Evolutionary conservation across 768 basidiomycete genomes (phyloP), one percentile per base, ranked within the genome.

Genomic region (Tulasnella sp.): DNA sequence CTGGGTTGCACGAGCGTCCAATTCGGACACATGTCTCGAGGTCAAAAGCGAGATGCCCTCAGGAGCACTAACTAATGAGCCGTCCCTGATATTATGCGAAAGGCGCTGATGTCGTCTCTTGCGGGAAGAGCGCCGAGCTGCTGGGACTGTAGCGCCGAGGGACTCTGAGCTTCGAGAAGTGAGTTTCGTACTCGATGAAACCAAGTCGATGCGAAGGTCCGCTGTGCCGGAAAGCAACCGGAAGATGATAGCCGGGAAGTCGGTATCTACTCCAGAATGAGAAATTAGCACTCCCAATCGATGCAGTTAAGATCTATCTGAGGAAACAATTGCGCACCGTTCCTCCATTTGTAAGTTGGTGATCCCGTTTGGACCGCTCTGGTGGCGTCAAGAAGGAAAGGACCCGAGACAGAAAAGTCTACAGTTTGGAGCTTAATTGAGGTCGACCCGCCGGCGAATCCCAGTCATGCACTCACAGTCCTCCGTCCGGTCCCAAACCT

Each of bases 401-500:
- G 69, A 4, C 16, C 14, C 22, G 69, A 9, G 11, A 14, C 6
- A 22, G 35, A 36, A 35, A 73, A 36, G 36, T 71, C 69, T 59
- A 59, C 22, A 9, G 65, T 2, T 29, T 12, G 59, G 26, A 59
- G 22, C 16, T 37, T 3, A 67, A 32, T 1, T 29, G n/a, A 59
- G 36, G 19, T 41, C 2, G 5, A 1, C 2, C 29, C 19, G 2
- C 29, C 4, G 32, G 63, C 22, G 35, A 59, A n/a, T 3, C 22
- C 29, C 8, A 17, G 29, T 1, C 22, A 37, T 12, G 16, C 32
- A 71, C 69, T 71, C 35, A 71, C 73, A 74, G 65, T 19, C 29
- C 11, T 22, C 8, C 19, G 69, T 86, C 77, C 83, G 80, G 76
- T 88, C 87, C 62, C 88, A 75, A 40, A 87, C 82, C 35, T 83